Conservation (phyloP, 768 basidiomycete genomes). For the Suillus fuscotomentosus region DNA sequence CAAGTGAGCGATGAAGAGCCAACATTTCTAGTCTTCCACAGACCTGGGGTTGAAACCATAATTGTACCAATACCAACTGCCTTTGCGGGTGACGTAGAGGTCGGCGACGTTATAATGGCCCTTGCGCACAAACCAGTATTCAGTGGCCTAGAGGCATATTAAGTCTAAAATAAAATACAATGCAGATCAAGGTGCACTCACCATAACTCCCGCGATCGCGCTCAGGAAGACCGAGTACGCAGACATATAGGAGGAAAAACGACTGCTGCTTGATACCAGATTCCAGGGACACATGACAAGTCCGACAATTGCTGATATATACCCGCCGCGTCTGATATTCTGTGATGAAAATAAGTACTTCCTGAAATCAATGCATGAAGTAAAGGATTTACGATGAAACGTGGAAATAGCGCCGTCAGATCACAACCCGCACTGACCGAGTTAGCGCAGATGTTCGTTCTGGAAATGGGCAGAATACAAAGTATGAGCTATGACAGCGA, state of each 20-base stretch:
- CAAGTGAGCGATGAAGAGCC: background rate
- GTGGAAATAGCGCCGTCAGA: constrained; percentile 68
- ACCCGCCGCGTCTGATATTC: constrained; percentile 80
- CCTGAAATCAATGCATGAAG: background rate
- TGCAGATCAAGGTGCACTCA: constrained; percentile 12
- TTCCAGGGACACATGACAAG: constrained; percentile 73
- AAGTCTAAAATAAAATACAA: no score
- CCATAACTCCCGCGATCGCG: constrained; percentile 79
- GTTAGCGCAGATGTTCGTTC: constrained; percentile 73
- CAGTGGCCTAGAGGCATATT: constrained; percentile 48
- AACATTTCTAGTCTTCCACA: background rate
- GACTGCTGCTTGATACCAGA: constrained; percentile 62
- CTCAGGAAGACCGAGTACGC: constrained; percentile 77
- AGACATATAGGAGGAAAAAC: constrained; percentile 73
- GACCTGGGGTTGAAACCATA: constrained; percentile 68
- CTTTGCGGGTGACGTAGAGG: constrained; percentile 52
- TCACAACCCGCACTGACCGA: constrained; percentile 77
- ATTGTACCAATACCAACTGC: constrained; percentile 71
- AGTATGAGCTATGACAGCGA: constrained; percentile 17
- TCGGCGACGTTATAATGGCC: constrained; percentile 66
- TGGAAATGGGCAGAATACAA: background rate
- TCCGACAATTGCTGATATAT: constrained; percentile 69
- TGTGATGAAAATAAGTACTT: constrained; percentile 17
- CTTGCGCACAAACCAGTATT: constrained; percentile 67
- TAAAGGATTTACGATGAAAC: constrained; percentile 51